Base-by-base conservation (phyloP, 2,329 filamentous ascomycete species). In the Neurospora sp. region DNA sequence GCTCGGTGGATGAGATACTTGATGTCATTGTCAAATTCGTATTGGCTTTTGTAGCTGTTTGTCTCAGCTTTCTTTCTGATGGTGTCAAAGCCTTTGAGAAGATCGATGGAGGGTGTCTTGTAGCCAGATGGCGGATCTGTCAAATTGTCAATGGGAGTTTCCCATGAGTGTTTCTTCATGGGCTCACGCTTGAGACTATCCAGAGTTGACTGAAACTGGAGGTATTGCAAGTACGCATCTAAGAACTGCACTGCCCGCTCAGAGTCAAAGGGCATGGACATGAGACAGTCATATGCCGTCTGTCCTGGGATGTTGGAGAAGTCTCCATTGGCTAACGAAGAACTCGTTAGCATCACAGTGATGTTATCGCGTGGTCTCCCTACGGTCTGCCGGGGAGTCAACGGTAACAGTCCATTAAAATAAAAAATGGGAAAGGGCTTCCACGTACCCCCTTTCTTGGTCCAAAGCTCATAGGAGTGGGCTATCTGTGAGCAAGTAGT, bases 31-130 rank as follows among this genome's bases (percentile, higher is more conserved):
- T 67, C 66, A 15, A 70, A 70, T 9, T 66, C 66, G 28, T 39
- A 66, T 52, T 70, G 69, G 38, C 42, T 68, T 19, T 38, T 68
- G 69, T 70, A 70, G 38, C 0, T 66, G 1, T 74, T 77, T 39
- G 78, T 77, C 67, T 78, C 76, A 42, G 76, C 68, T 66, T 69
- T 74, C 23, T 68, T 15, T 2, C 67, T 6, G 17, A 70, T 70
- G 3, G 62, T 43, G 7, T 38, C 10, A 4, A 68, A 42, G 8
- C 69, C 69, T 3, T 19, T n/a, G 2, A 68, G 40, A 1, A 70
- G 19, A 15, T 70, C 67, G 6, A 70, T 46, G 13, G 62, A 67
- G 0, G 69, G 69, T 2, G 66, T 19, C 1, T 66, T 40, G 38
- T 70, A 70, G 36, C 69, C 66, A 0, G 28, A n/a, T 33, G 68